Evolutionary conservation across 148 eudicot species (phyloP).

Genomic region (Silene latifolia): DNA sequence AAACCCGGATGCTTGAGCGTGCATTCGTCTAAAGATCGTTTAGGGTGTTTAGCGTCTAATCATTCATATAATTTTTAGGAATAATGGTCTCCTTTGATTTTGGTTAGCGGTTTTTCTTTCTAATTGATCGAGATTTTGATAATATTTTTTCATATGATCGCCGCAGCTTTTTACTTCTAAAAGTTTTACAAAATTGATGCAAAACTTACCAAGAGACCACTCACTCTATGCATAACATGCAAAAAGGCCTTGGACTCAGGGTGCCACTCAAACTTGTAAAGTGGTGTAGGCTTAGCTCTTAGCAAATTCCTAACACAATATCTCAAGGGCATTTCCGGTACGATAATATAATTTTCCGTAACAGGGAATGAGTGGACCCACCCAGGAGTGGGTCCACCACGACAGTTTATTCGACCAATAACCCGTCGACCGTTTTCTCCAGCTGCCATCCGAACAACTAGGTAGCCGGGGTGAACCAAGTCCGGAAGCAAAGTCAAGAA

Average conservation of each 20-base stretch:
- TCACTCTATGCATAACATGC: constrained; percentile 86
- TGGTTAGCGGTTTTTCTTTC: too few species aligned
- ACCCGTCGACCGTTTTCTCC: constrained; percentile 77
- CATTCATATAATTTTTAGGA: too few species aligned
- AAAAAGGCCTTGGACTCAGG: constrained; percentile 82
- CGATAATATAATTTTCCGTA: constrained; percentile 78
- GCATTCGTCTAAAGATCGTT: too few species aligned
- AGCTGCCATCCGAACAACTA: constrained; percentile 75
- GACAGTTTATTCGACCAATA: constrained; percentile 71
- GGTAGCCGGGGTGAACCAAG: constrained; percentile 74
- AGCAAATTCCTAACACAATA: constrained; percentile 74
- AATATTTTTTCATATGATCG: too few species aligned
- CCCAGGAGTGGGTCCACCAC: constrained; percentile 83
- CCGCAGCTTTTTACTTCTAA: too few species aligned
- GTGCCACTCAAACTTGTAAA: constrained; percentile 90
- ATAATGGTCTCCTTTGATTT: too few species aligned
- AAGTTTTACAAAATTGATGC: not conserved
- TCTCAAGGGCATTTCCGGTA: constrained; percentile 96
- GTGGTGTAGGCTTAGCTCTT: constrained; percentile 82
- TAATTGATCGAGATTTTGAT: not conserved
- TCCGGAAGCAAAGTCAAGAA: constrained; percentile 77
- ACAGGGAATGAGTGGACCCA: constrained; percentile 99
- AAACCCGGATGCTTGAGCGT: too few species aligned
- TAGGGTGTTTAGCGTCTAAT: too few species aligned
- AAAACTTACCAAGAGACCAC: constrained; percentile 71